A percentile compares a stretch with the other conserved stretches of the same genome.
Evolutionary conservation across 495 filamentous ascomycete genomes (phyloP).

Genomic region (Aspergillus incahuasiensis): DNA sequence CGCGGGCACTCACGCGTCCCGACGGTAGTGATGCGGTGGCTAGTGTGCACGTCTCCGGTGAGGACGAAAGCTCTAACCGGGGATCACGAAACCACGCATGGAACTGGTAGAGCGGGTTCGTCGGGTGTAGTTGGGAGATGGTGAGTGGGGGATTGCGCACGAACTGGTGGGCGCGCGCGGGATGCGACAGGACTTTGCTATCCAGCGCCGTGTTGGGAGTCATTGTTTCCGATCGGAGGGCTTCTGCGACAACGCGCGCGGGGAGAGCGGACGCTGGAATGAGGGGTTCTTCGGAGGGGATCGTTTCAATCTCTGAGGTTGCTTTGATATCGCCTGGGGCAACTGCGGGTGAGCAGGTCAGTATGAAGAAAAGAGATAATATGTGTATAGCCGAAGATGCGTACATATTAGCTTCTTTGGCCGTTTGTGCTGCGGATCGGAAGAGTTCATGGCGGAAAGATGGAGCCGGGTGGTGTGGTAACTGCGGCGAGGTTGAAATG

Average conservation of each 20-base stretch:
- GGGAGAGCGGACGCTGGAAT: constrained; percentile 20
- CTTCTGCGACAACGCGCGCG: constrained; percentile 19
- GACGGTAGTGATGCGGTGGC: constrained; percentile 83
- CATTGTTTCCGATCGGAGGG: constrained; percentile 29
- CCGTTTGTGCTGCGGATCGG: constrained; percentile 13
- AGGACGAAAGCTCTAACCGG: constrained; percentile 54
- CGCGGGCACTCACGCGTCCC: constrained; percentile 75
- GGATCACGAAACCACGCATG: constrained; percentile 78
- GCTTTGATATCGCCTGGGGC: constrained; percentile 41
- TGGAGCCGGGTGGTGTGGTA: background rate
- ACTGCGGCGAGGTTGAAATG: background rate
- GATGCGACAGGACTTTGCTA: constrained; percentile 32
- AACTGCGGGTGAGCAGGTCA: constrained; percentile 22
- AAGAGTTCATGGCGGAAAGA: constrained; percentile 5
- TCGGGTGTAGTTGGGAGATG: constrained; percentile 35
- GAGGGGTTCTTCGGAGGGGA: constrained; percentile 2
- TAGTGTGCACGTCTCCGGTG: constrained; percentile 69
- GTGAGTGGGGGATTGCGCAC: constrained; percentile 42
- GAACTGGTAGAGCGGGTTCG: constrained; percentile 73
- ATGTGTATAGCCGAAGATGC: background rate
- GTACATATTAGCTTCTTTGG: constrained; percentile 47
- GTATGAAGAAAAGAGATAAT: background rate
- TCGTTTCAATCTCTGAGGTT: constrained; percentile 15
- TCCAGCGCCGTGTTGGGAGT: constrained; percentile 37
- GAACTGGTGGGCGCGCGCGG: constrained; percentile 46